Percentiles rank a stretch among this genome's conserved stretches.
These are phyloP conservation scores for Candida incommunis DNA, from an alignment of 805 yeast genomes.

Conservation along the genomic window DNA sequence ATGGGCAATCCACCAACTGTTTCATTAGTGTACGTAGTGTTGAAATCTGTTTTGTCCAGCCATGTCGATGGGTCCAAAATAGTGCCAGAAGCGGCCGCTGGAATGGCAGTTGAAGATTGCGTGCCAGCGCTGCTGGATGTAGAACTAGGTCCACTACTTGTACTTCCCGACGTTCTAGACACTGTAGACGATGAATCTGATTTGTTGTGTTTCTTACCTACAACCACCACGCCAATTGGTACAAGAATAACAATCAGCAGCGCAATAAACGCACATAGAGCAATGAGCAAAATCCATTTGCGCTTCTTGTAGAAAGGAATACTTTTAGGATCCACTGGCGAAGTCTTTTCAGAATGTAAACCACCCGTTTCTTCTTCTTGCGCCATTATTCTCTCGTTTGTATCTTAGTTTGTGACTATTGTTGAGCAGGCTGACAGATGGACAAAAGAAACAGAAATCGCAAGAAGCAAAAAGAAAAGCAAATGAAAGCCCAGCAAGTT, in stretches of 20 bases:
- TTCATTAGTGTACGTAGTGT: constrained; percentile 20
- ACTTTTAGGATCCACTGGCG: too few relatives aligned
- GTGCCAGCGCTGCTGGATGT: constrained; percentile 5
- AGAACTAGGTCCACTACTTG: background rate
- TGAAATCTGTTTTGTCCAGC: constrained; percentile 20
- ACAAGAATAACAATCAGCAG: constrained; percentile 11
- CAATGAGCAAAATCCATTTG: constrained; percentile 3
- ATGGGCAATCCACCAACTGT: constrained; percentile 21
- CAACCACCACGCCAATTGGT: constrained; percentile 17
- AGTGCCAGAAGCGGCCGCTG: constrained; percentile 15
- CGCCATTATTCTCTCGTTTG: too few relatives aligned
- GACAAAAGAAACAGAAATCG: too few relatives aligned
- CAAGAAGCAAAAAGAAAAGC: too few relatives aligned
- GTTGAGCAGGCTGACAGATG: too few relatives aligned
- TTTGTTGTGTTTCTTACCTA: constrained; percentile 7
- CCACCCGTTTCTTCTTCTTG: too few relatives aligned
- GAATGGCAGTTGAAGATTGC: constrained; percentile 6
- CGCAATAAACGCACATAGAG: background rate
- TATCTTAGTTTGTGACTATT: too few relatives aligned
- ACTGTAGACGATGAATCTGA: too few relatives aligned
- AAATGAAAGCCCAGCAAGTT: too few relatives aligned
- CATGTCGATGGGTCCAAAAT: constrained; percentile 19
- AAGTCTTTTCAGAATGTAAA: too few relatives aligned
- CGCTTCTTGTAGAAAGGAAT: constrained; percentile 1
- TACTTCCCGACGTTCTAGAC: background rate